These are phyloP conservation scores for Solanum gandarillasii DNA, from an alignment of 257 asterid species.

Conservation along the genomic window DNA sequence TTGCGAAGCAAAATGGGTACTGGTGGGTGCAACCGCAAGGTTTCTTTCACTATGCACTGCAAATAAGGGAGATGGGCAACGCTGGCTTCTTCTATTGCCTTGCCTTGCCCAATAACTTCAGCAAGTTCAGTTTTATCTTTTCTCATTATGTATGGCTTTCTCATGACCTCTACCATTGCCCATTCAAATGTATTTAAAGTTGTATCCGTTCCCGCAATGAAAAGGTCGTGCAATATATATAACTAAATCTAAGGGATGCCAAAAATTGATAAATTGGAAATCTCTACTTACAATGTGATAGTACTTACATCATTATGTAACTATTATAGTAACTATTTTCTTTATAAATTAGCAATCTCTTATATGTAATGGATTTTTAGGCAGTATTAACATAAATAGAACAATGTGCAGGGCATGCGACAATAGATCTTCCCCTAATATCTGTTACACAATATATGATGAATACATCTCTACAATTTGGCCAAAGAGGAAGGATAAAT, in stretches of 20 bases:
- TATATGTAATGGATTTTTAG: not conserved
- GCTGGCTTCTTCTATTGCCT: conserved; percentile 32
- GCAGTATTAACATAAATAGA: not conserved
- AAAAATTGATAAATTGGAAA: not conserved
- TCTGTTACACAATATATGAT: not conserved
- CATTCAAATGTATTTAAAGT: conserved; percentile 62
- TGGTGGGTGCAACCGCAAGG: conserved; percentile 56
- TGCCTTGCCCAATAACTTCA: conserved; percentile 40
- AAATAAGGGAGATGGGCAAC: conserved; percentile 44
- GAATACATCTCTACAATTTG: not conserved
- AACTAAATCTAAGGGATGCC: not conserved
- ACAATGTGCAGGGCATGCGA: not conserved
- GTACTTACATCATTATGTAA: not conserved
- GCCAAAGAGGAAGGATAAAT: not conserved
- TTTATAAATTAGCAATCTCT: not conserved
- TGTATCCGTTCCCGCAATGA: conserved; percentile 61
- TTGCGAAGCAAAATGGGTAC: conserved; percentile 61
- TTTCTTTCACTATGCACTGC: conserved; percentile 41
- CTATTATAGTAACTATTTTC: not conserved
- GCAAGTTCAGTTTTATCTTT: conserved; percentile 46
- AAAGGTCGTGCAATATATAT: conserved; percentile 34
- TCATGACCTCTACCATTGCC: conserved; percentile 69
- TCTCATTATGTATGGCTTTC: conserved; percentile 35
- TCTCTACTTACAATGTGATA: not conserved
- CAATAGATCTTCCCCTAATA: not conserved